phyloP scores from a whole-genome alignment of 2,329 filamentous ascomycete species.

The Emydomyces testavorans region DNA sequence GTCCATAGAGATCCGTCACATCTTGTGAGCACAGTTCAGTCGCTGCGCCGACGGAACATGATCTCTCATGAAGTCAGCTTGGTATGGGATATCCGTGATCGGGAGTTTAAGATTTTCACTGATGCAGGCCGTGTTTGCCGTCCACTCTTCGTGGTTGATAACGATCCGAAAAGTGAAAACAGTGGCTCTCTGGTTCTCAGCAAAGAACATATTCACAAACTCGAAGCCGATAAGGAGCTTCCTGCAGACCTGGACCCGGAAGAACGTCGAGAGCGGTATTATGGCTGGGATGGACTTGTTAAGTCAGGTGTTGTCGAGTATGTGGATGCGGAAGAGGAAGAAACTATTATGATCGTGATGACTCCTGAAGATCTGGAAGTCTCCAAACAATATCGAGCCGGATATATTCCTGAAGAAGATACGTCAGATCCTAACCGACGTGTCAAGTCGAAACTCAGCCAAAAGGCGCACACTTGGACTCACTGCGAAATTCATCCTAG shows the following conservation, averaged over 20 bases:
- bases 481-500: slow-evolving; percentile 99
- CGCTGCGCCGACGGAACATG: slow-evolving; percentile 66
- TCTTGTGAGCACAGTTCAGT: slow-evolving; percentile 66
- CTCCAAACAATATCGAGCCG: slow-evolving; percentile 57
- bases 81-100: slow-evolving; percentile 88
- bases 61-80: slow-evolving; percentile 89
- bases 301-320: slow-evolving; percentile 84
- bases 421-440: slow-evolving; percentile 67
- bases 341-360: slow-evolving; percentile 99
- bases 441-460: slow-evolving; percentile 77
- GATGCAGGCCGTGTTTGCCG: slow-evolving; percentile 92
- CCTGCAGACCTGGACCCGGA: slow-evolving; percentile 49
- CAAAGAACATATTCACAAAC: slow-evolving; percentile 66
- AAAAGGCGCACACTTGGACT: slow-evolving; percentile 82
- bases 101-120: slow-evolving; percentile 97
- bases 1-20: slow-evolving; percentile 81
- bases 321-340: slow-evolving; percentile 94
- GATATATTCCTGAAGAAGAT: slow-evolving; percentile 51
- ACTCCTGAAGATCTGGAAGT: slow-evolving; percentile 86
- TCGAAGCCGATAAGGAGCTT: slow-evolving; percentile 61
- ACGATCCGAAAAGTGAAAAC: slow-evolving; percentile 61
- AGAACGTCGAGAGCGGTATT: slow-evolving; percentile 50
- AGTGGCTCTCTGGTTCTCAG: slow-evolving; percentile 69
- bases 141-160: slow-evolving; percentile 86
- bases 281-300: slow-evolving; percentile 81